Conservation (phyloP, 1,139 yeast genomes). For the Protomyces inouyei region DNA sequence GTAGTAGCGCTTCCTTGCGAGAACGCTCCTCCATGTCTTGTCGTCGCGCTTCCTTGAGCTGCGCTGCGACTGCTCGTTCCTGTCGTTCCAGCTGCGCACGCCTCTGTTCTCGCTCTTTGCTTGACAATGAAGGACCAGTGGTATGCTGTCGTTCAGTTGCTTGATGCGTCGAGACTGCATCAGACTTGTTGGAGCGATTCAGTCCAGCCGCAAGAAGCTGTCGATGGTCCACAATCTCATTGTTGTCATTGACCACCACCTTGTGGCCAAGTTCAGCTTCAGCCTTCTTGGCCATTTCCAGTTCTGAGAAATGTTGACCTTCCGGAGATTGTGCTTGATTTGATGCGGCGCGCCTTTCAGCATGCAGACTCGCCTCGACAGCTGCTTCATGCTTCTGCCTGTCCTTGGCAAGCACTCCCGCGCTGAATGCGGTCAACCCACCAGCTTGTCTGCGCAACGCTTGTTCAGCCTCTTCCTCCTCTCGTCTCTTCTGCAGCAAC, state of each 20-base stretch:
- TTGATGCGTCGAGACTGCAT: neutral
- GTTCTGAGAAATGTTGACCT: neutral
- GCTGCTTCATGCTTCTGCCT: slow-evolving; percentile 34
- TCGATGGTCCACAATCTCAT: slow-evolving; percentile 37
- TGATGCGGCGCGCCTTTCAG: neutral
- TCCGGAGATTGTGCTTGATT: neutral
- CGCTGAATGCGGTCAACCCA: slow-evolving; percentile 34
- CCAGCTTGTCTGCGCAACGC: slow-evolving; percentile 13
- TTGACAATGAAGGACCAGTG: neutral
- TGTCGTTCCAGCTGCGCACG: slow-evolving; percentile 33
- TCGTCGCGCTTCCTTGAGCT: slow-evolving; percentile 48
- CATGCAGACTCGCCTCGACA: slow-evolving; percentile 31
- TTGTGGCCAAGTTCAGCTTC: slow-evolving; percentile 30
- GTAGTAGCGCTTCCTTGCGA: slow-evolving; percentile 22
- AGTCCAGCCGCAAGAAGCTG: slow-evolving; percentile 37
- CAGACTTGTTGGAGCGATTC: slow-evolving; percentile 29
- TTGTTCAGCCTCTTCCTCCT: slow-evolving; percentile 36
- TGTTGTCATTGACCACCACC: slow-evolving; percentile 37
- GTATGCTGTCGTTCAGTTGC: neutral
- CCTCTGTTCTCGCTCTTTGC: slow-evolving; percentile 9
- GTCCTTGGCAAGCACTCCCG: slow-evolving; percentile 34
- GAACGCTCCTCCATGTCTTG: slow-evolving; percentile 46
- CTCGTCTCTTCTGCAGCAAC: slow-evolving; percentile 34
- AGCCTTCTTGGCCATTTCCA: slow-evolving; percentile 31
- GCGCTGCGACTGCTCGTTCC: slow-evolving; percentile 49